phyloP scores from a whole-genome alignment of 2,329 filamentous ascomycete genomes.

The Monilinia fructigena region DNA sequence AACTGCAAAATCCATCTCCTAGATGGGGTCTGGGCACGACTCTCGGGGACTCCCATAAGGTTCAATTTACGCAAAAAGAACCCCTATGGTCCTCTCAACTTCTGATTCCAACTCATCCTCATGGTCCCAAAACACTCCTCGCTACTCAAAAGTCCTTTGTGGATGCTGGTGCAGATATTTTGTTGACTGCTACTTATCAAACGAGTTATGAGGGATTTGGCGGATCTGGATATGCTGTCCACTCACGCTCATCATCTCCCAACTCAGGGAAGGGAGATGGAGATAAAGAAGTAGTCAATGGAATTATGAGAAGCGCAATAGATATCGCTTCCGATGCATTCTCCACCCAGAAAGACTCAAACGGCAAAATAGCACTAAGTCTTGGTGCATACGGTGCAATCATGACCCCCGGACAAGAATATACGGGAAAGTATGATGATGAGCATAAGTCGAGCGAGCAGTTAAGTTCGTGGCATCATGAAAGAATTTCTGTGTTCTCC shows the following conservation, averaged over 20 bases:
- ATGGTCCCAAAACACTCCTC: conserved; percentile 15
- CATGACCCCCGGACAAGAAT: conserved; percentile 65
- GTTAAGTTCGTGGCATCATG: conserved; percentile 56
- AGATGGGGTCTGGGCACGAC: conserved; percentile 69
- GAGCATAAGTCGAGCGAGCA: conserved; percentile 46
- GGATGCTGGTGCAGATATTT: conserved; percentile 57
- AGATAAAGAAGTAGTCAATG: conserved; percentile 43
- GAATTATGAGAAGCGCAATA: conserved; percentile 45
- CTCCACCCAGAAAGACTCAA: conserved; percentile 11
- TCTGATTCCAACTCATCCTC: conserved; percentile 51
- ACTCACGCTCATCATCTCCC: conserved; percentile 2
- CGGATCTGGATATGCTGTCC: conserved; percentile 14
- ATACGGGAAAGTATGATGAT: conserved; percentile 58
- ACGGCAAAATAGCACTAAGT: conserved; percentile 52
- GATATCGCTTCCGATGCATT: conserved; percentile 42
- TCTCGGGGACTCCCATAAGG: conserved; percentile 56
- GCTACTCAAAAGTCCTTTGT: conserved; percentile 36
- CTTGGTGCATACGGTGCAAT: conserved; percentile 66
- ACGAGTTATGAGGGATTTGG: conserved; percentile 56
- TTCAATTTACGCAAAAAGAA: conserved; percentile 52
- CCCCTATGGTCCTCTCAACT: conserved; percentile 69
- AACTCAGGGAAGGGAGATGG: not conserved
- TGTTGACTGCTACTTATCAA: conserved; percentile 69
- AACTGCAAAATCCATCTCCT: conserved; percentile 46
- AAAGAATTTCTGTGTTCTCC: conserved; percentile 53